phyloP scores from a whole-genome alignment of 1,284 basidiomycete species.

The Leccinum fallax region DNA sequence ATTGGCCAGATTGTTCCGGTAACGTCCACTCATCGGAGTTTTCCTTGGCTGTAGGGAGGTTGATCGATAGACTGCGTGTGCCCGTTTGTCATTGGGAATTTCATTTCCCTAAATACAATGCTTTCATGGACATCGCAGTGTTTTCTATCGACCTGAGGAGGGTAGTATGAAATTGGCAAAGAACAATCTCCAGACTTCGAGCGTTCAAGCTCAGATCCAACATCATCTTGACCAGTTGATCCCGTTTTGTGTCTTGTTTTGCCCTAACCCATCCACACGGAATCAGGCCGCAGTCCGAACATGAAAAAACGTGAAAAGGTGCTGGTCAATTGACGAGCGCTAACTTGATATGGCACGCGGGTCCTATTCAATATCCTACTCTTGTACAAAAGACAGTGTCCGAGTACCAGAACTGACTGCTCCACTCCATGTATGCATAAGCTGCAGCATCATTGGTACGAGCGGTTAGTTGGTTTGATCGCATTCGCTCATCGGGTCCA shows the following conservation, averaged over 20 bases:
- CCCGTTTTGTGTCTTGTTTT: not conserved
- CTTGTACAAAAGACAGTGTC: too few species aligned
- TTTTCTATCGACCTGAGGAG: not conserved
- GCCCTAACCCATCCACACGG: not conserved
- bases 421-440: too few species aligned
- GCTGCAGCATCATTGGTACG: too few species aligned
- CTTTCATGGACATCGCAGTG: not conserved
- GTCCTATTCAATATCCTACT: not conserved
- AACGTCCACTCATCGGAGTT: not conserved
- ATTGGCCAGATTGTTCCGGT: not conserved
- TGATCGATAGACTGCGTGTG: constrained; percentile 35
- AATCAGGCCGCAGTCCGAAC: not conserved
- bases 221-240: not conserved
- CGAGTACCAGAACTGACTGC: too few species aligned
- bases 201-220: not conserved
- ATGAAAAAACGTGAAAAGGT: not conserved
- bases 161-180: not conserved
- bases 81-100: constrained; percentile 11
- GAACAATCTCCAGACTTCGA: not conserved
- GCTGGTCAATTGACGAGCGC: not conserved
- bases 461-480: not conserved
- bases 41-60: constrained; percentile 33
- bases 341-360: not conserved
- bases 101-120: constrained; percentile 13
- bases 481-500: not conserved